Conservation (phyloP, 1,284 basidiomycete species). For the Apiotrichum akiyoshidainum region DNA sequence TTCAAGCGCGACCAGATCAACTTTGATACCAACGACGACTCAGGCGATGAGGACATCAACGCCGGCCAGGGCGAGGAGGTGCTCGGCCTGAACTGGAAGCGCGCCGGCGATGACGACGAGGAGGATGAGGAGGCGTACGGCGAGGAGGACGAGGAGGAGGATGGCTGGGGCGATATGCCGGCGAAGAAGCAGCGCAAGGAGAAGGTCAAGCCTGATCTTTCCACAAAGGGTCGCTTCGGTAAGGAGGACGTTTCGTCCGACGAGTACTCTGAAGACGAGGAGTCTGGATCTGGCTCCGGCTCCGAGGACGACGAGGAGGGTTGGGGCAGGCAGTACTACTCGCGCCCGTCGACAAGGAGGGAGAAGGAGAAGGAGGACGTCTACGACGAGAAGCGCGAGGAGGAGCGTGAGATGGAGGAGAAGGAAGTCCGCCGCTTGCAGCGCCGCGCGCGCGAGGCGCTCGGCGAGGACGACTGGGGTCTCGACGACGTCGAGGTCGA, state of each 20-base stretch:
- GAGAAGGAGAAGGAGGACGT: conserved; percentile 20
- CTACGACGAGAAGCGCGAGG: conserved; percentile 54
- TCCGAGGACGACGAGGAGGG: conserved; percentile 57
- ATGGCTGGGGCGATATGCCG: conserved; percentile 41
- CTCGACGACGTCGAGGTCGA: conserved; percentile 60
- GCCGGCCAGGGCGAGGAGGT: conserved; percentile 61
- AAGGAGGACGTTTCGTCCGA: conserved; percentile 54
- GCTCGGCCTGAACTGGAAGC: conserved; percentile 53
- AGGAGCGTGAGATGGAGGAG: conserved; percentile 25
- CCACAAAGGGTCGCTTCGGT: conserved; percentile 46
- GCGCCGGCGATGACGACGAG: conserved; percentile 17
- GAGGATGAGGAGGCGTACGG: conserved; percentile 48
- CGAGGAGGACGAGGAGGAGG: conserved; percentile 37
- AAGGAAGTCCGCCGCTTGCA: conserved; percentile 65
- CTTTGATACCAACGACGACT: conserved; percentile 61
- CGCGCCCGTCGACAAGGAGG: conserved; percentile 51
- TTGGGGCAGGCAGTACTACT: conserved; percentile 82
- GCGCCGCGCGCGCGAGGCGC: conserved; percentile 65
- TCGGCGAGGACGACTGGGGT: conserved; percentile 78
- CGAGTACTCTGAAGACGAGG: conserved; percentile 56
- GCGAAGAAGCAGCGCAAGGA: conserved; percentile 41
- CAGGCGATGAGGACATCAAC: conserved; percentile 48
- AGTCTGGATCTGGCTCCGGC: conserved; percentile 22
- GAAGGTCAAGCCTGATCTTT: conserved; percentile 46
- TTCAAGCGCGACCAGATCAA: conserved; percentile 69